Evolutionary conservation across 192 early-diverging fungal species (phyloP).

Genomic region (Mortierella hygrophila): DNA sequence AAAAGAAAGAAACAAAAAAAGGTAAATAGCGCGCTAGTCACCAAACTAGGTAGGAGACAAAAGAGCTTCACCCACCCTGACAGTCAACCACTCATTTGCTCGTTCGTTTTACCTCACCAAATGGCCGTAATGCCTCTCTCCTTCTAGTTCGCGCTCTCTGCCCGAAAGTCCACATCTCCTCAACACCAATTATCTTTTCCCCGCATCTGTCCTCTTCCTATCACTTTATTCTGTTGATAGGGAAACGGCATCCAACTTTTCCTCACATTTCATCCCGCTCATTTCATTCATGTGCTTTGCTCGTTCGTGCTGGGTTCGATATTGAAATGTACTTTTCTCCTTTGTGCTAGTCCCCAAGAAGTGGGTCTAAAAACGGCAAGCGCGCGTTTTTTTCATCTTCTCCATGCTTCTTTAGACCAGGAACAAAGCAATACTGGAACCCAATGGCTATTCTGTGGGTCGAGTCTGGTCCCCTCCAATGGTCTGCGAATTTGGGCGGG

Average conservation of each 20-base stretch:
- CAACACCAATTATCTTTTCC: constrained; percentile 6
- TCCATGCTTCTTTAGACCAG: background rate
- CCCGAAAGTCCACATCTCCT: background rate
- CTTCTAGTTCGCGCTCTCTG: background rate
- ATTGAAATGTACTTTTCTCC: background rate
- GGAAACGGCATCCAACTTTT: background rate
- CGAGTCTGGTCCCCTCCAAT: background rate
- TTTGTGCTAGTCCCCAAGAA: background rate
- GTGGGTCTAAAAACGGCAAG: background rate
- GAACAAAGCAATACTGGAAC: background rate
- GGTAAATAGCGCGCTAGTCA: background rate
- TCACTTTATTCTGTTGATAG: background rate
- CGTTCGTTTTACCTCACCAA: background rate
- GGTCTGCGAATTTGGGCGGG: background rate
- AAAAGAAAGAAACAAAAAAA: background rate
- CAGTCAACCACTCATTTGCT: background rate
- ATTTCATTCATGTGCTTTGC: background rate
- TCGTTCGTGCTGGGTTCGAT: background rate
- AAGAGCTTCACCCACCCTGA: background rate
- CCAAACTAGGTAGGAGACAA: background rate
- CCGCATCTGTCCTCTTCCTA: background rate
- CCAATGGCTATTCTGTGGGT: background rate
- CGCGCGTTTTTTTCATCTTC: background rate
- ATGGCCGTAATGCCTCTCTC: background rate
- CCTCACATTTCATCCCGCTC: background rate